Evolutionary conservation across 208 protist genomes (phyloP).

Genomic region (Trichomonas vaginalis): DNA sequence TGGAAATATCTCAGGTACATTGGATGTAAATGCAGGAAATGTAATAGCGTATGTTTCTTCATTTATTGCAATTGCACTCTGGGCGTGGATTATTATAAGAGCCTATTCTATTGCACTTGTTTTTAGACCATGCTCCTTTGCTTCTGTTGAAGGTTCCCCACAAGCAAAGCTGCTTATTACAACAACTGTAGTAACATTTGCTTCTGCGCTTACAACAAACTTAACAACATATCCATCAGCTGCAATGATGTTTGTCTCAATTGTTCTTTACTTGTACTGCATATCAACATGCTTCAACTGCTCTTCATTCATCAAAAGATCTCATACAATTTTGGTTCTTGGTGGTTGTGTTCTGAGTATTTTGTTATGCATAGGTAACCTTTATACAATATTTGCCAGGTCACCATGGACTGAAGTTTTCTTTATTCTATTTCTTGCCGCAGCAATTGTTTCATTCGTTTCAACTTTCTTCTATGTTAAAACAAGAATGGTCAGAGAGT

Average conservation of each 20-base stretch:
- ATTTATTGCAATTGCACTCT: not conserved
- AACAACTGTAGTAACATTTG: not conserved
- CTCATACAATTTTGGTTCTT: not conserved
- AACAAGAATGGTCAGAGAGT: not conserved
- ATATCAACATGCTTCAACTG: not conserved
- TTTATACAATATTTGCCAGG: not conserved
- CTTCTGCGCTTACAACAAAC: not conserved
- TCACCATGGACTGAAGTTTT: not conserved
- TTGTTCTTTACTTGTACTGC: not conserved
- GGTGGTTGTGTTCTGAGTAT: not conserved
- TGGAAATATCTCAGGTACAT: not conserved
- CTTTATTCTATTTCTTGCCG: not conserved
- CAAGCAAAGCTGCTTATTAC: not conserved
- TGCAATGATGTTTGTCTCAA: not conserved
- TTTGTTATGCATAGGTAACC: not conserved
- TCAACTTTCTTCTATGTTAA: not conserved
- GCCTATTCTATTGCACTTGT: not conserved
- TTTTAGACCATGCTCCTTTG: not conserved
- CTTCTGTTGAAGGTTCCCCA: no score
- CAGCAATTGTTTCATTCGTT: not conserved
- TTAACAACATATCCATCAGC: not conserved
- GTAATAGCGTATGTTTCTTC: not conserved
- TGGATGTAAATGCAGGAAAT: not conserved
- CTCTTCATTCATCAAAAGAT: not conserved
- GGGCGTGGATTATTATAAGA: not conserved